Conservation (phyloP, 805 yeast species). For the Henningerozyma blattae region DNA sequence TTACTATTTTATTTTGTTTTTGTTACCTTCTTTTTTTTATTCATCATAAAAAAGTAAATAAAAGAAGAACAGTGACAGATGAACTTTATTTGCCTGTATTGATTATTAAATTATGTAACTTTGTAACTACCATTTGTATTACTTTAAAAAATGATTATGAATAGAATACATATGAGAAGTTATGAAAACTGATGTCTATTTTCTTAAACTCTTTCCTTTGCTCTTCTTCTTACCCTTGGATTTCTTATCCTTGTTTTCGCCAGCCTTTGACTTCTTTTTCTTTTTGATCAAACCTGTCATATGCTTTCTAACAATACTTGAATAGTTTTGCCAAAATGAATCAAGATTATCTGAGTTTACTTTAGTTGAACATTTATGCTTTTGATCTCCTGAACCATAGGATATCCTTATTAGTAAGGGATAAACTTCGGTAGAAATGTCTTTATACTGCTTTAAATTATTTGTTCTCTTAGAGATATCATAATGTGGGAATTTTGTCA, state of each 20-base stretch:
- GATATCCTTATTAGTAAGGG: conserved; percentile 55
- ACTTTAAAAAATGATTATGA: too few relatives aligned
- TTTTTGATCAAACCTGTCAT: conserved; percentile 70
- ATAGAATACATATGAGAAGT: too few relatives aligned
- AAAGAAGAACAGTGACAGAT: too few relatives aligned
- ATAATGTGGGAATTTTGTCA: conserved; percentile 26
- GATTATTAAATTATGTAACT: too few relatives aligned
- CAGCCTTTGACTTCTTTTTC: conserved; percentile 66
- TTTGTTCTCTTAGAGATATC: conserved; percentile 20
- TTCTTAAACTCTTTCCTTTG: too few relatives aligned
- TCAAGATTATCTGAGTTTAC: conserved; percentile 52
- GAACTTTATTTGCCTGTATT: too few relatives aligned
- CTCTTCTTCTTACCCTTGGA: neutral
- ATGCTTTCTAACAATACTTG: conserved; percentile 57
- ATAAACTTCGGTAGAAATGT: conserved; percentile 29
- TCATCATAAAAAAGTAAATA: too few relatives aligned
- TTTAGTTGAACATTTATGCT: conserved; percentile 58
- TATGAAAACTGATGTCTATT: too few relatives aligned
- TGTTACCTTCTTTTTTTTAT: too few relatives aligned
- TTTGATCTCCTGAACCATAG: conserved; percentile 22
- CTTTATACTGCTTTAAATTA: conserved; percentile 3
- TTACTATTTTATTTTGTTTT: too few relatives aligned
- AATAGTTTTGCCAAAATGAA: conserved; percentile 66
- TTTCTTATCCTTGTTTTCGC: conserved; percentile 29
- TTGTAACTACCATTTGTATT: too few relatives aligned